These are phyloP conservation scores for Picochlorum costavermella DNA, from an alignment of 139 green algal genomes.

Conservation along the genomic window DNA sequence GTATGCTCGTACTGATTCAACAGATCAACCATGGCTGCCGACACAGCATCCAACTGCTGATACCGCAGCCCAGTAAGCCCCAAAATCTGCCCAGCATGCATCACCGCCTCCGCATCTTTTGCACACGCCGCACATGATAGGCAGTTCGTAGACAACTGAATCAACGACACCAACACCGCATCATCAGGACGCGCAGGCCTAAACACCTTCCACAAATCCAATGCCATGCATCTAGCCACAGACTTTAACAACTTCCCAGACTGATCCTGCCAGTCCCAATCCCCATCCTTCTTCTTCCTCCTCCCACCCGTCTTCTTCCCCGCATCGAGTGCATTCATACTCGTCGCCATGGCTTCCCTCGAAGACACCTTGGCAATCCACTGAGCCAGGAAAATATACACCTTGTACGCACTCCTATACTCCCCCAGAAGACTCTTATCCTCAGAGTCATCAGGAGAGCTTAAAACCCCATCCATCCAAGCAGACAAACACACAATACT, in stretches of 20 bases:
- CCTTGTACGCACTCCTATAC: slow-evolving; percentile 53
- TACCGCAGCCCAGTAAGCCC: slow-evolving; percentile 44
- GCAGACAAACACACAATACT: slow-evolving; percentile 52
- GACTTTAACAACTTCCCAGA: slow-evolving; percentile 34
- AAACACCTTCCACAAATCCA: slow-evolving; percentile 58
- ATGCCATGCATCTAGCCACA: slow-evolving; percentile 31
- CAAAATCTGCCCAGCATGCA: slow-evolving; percentile 30
- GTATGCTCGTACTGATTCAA: slow-evolving; percentile 68
- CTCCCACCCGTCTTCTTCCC: not conserved
- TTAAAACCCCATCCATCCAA: slow-evolving; percentile 31
- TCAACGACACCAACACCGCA: slow-evolving; percentile 30
- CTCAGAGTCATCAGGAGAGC: slow-evolving; percentile 8
- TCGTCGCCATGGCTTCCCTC: slow-evolving; percentile 18
- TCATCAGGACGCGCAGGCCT: slow-evolving; percentile 36
- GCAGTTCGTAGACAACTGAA: slow-evolving; percentile 25
- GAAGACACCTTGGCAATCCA: slow-evolving; percentile 34
- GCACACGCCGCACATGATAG: slow-evolving; percentile 30
- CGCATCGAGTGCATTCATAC: not conserved
- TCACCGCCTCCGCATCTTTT: slow-evolving; percentile 18
- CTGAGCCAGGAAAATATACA: slow-evolving; percentile 61
- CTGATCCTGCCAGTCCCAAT: slow-evolving; percentile 53
- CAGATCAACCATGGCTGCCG: slow-evolving; percentile 43
- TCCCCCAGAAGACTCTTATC: slow-evolving; percentile 9
- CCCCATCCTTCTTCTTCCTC: slow-evolving; percentile 28
- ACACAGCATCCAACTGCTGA: slow-evolving; percentile 47